A percentile compares a stretch with the other conserved stretches of the same genome.
Conservation (phyloP, 1,284 basidiomycete species). For the Cryptococcus jaspeensis region DNA sequence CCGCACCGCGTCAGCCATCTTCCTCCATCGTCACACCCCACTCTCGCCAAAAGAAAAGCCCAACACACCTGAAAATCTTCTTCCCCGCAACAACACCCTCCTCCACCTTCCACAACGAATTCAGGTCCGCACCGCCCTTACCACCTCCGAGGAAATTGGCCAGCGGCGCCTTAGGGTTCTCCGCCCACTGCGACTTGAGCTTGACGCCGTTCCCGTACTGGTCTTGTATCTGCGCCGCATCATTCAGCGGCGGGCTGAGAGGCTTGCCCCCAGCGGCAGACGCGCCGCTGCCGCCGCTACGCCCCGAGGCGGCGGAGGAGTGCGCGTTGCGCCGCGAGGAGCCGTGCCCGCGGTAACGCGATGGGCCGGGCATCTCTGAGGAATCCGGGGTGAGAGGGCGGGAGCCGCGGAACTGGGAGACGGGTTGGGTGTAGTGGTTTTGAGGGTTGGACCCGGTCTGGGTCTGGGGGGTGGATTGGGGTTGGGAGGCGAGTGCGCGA, state of each 20-base stretch:
- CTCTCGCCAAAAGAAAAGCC: not conserved
- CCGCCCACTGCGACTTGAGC: constrained; percentile 45
- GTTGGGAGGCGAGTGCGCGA: not conserved
- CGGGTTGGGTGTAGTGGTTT: not conserved
- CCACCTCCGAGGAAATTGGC: constrained; percentile 44
- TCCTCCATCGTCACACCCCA: not conserved
- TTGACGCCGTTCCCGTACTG: constrained; percentile 20
- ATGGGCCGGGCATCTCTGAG: constrained; percentile 15
- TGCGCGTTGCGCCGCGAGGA: not conserved
- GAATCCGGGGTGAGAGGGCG: not conserved
- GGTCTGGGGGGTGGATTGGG: constrained; percentile 13
- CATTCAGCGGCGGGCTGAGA: constrained; percentile 29
- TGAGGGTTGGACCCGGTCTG: not conserved
- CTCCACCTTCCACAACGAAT: constrained; percentile 26
- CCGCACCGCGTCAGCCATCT: not conserved
- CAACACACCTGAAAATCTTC: constrained; percentile 37
- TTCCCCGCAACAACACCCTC: constrained; percentile 35
- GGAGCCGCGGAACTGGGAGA: not conserved
- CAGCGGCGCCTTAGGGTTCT: constrained; percentile 50
- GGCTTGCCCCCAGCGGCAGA: constrained; percentile 1
- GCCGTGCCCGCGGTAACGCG: constrained; percentile 3
- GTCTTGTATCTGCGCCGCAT: constrained; percentile 28
- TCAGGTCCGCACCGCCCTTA: constrained; percentile 33
- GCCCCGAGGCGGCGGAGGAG: no score
- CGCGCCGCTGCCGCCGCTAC: not conserved